A percentile compares a stretch with the other conserved stretches of the same genome.
These are phyloP conservation scores for Thelonectria blattea DNA, from an alignment of 2,329 filamentous ascomycete species.

Conservation along the genomic window DNA sequence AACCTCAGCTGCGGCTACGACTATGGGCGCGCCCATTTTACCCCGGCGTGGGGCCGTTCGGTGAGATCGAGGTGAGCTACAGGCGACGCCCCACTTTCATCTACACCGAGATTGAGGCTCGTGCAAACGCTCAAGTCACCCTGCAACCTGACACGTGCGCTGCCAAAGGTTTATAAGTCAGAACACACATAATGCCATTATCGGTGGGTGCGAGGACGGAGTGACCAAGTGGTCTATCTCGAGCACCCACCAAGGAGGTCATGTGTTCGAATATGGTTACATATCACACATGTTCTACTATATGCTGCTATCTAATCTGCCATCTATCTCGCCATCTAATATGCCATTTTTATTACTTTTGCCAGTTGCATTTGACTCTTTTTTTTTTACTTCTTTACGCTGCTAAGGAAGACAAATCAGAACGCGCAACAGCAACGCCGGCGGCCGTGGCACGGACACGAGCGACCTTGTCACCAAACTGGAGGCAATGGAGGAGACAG, in stretches of 20 bases:
- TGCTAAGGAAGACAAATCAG: too few relatives aligned
- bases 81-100: neutral
- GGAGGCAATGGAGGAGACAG: too few relatives aligned
- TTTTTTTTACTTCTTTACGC: neutral
- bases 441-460: too few relatives aligned
- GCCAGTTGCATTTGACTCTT: neutral
- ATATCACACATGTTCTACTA: slow-evolving; percentile 2
- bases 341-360: slow-evolving; percentile 16
- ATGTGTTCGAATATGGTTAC: slow-evolving; percentile 3
- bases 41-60: neutral
- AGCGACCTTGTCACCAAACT: too few relatives aligned
- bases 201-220: neutral
- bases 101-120: neutral
- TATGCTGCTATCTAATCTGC: neutral
- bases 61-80: neutral
- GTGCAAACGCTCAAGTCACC: too few relatives aligned
- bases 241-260: neutral
- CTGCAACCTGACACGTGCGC: too few relatives aligned
- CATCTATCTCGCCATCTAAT: neutral
- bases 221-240: neutral
- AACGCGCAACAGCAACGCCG: too few relatives aligned
- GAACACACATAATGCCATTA: neutral
- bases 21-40: neutral
- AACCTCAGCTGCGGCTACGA: neutral
- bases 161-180: neutral